phyloP scores from a whole-genome alignment of 2,329 filamentous ascomycete genomes.

The Fusarium nurragi region DNA sequence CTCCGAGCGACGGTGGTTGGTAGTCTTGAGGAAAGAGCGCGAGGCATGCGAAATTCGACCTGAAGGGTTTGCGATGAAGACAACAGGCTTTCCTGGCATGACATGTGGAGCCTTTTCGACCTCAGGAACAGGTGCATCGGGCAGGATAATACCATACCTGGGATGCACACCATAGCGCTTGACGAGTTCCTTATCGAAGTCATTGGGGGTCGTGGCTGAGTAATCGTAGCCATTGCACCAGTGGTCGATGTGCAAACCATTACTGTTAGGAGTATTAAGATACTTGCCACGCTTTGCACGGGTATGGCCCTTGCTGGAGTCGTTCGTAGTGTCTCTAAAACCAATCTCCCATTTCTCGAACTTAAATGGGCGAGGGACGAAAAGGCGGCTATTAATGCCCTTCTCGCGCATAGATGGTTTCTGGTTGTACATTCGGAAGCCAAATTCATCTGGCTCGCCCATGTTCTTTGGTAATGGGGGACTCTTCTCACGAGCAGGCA shows the following conservation, averaged over 20 bases:
- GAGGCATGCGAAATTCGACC: conserved; percentile 61
- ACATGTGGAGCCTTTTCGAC: conserved; percentile 54
- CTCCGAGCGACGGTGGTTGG: conserved; percentile 48
- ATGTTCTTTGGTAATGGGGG: conserved; percentile 52
- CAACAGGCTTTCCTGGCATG: conserved; percentile 59
- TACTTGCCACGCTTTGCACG: conserved; percentile 63
- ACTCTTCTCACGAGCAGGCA: conserved; percentile 51
- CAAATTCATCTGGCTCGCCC: conserved; percentile 61
- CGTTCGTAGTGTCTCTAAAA: conserved; percentile 67
- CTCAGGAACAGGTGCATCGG: conserved; percentile 57
- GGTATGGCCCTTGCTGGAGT: conserved; percentile 62
- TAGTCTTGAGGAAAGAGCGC: conserved; percentile 52
- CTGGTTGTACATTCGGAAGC: conserved; percentile 57
- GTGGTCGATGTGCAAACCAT: conserved; percentile 64
- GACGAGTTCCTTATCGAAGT: conserved; percentile 62
- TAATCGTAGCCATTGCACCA: conserved; percentile 64
- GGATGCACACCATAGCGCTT: conserved; percentile 63
- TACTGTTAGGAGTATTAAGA: conserved; percentile 63
- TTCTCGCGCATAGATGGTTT: conserved; percentile 54
- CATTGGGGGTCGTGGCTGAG: conserved; percentile 57
- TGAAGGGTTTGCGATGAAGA: conserved; percentile 58
- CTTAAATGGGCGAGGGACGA: conserved; percentile 57
- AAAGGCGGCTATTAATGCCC: conserved; percentile 63
- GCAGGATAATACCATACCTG: conserved; percentile 62
- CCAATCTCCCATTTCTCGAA: conserved; percentile 66